Conservation (phyloP, 306 rosid genomes). For the Dalbergia cultrata region DNA sequence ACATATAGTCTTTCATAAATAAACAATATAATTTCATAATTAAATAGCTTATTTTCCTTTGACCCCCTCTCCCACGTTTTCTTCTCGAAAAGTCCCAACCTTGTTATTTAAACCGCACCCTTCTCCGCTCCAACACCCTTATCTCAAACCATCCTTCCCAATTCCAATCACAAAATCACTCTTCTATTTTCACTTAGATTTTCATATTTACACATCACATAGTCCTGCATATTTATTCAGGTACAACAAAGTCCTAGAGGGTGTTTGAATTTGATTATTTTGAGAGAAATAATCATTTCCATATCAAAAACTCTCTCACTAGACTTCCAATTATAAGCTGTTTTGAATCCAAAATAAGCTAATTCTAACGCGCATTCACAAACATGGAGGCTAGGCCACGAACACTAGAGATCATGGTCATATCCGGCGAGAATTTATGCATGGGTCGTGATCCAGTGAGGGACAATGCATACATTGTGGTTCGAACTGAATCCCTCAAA, state of each 20-base stretch:
- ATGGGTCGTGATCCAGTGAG: constrained; percentile 44
- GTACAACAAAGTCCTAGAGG: not conserved
- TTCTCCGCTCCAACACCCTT: not conserved
- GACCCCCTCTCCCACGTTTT: constrained; percentile 12
- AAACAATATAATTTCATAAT: not conserved
- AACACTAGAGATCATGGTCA: constrained; percentile 54
- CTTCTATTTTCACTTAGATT: not conserved
- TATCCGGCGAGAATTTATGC: constrained; percentile 54
- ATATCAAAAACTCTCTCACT: too few relatives aligned
- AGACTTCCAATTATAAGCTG: too few relatives aligned
- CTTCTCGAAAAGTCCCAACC: not conserved
- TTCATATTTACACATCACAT: not conserved
- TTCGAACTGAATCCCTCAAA: constrained; percentile 38
- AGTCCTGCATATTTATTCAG: not conserved
- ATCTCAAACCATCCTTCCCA: constrained; percentile 1
- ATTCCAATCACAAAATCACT: not conserved
- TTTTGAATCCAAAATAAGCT: too few relatives aligned
- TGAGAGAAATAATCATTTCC: too few relatives aligned
- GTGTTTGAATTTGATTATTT: not conserved
- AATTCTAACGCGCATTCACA: not conserved
- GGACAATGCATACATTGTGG: constrained; percentile 47
- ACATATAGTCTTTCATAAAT: not conserved
- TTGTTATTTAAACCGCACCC: not conserved
- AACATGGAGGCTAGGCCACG: constrained; percentile 14
- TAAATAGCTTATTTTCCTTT: not conserved